phyloP scores from a whole-genome alignment of 179 eudicot genomes.

The Beta lomatogona region DNA sequence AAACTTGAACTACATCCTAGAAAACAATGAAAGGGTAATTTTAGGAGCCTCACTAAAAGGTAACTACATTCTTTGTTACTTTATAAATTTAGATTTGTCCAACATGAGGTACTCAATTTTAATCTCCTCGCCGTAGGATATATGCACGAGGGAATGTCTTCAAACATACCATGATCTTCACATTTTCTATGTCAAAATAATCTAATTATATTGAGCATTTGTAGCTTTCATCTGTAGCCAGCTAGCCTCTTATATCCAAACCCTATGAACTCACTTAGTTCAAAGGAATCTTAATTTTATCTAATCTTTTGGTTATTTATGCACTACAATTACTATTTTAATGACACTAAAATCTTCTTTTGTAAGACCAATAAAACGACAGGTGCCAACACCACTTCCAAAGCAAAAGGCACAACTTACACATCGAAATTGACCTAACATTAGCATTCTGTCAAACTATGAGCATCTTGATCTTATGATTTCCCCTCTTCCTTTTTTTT shows the following conservation, averaged over 20 bases:
- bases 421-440: constrained; percentile 34
- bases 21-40: too few relatives aligned
- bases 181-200: too few relatives aligned
- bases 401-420: constrained; percentile 18
- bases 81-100: too few relatives aligned
- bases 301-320: too few relatives aligned
- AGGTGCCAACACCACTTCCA: constrained; percentile 24
- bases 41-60: too few relatives aligned
- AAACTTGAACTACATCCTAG: too few relatives aligned
- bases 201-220: too few relatives aligned
- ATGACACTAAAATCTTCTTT: not conserved
- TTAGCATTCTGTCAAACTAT: constrained; percentile 24
- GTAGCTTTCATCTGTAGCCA: not conserved
- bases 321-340: not conserved
- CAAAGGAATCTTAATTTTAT: constrained; percentile 2
- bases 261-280: not conserved
- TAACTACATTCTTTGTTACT: too few relatives aligned
- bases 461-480: constrained; percentile 17
- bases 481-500: not conserved
- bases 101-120: too few relatives aligned
- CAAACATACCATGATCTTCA: too few relatives aligned
- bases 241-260: not conserved
- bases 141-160: too few relatives aligned
- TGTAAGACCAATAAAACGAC: constrained; percentile 12
- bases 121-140: too few relatives aligned